These are phyloP conservation scores for Jasminum sambac DNA, from an alignment of 257 asterid genomes.

Conservation along the genomic window DNA sequence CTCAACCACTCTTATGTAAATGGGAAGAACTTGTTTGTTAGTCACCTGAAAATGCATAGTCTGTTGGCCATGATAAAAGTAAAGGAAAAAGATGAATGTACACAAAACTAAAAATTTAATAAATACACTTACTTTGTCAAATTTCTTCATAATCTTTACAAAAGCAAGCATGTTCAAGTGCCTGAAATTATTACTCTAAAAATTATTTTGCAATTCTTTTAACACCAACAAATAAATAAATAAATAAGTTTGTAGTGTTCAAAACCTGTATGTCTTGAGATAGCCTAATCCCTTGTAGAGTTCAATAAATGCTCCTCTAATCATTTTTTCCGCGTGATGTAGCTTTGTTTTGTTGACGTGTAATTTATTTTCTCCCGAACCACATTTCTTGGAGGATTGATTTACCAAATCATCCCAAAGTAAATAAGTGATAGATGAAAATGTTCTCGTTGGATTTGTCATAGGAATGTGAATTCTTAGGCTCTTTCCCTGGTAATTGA, in stretches of 20 bases:
- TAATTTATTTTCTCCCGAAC: slow-evolving; percentile 42
- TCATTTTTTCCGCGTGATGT: slow-evolving; percentile 93
- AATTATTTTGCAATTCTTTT: background rate
- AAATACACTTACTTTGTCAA: slow-evolving; percentile 73
- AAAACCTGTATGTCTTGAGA: slow-evolving; percentile 82
- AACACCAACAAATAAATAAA: background rate
- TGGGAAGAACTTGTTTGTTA: slow-evolving; percentile 77
- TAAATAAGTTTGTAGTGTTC: background rate
- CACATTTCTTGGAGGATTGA: slow-evolving; percentile 72
- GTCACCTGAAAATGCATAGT: slow-evolving; percentile 64
- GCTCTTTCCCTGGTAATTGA: slow-evolving; percentile 60
- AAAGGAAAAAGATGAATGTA: background rate
- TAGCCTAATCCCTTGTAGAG: slow-evolving; percentile 85
- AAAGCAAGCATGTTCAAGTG: slow-evolving; percentile 90
- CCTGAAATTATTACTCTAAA: slow-evolving; percentile 41
- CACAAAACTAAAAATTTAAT: slow-evolving; percentile 7
- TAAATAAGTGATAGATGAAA: slow-evolving; percentile 71
- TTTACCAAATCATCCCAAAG: slow-evolving; percentile 80
- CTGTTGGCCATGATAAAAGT: slow-evolving; percentile 14
- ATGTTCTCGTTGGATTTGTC: slow-evolving; percentile 73
- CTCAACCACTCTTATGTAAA: slow-evolving; percentile 87
- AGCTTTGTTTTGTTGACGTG: slow-evolving; percentile 65
- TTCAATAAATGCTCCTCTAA: slow-evolving; percentile 78
- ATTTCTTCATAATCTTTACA: slow-evolving; percentile 87
- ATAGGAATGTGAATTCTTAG: slow-evolving; percentile 73